Conservation (phyloP, 1,139 yeast species). For the Saccharomycopsis hybrid region DNA sequence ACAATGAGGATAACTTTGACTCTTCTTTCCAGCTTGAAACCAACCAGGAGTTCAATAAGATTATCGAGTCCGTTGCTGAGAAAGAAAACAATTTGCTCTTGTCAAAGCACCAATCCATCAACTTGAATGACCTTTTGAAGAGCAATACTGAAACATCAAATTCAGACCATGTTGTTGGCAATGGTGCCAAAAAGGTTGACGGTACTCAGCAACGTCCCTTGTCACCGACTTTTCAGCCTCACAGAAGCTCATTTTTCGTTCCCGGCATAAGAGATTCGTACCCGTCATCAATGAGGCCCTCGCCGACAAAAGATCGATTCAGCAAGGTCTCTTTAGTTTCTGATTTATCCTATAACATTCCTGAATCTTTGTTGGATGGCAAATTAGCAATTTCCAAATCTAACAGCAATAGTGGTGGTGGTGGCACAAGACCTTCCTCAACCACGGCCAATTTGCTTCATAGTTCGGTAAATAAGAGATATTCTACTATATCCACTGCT, state of each 20-base stretch:
- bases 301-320: conserved; percentile 7
- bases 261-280: neutral
- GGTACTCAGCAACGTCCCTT: neutral
- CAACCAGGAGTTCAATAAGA: conserved; percentile 19
- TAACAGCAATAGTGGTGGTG: neutral
- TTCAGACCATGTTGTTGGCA: neutral
- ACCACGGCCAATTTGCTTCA: neutral
- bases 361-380: conserved; percentile 1
- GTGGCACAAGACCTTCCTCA: neutral
- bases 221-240: neutral
- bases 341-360: conserved; percentile 4
- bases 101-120: conserved; percentile 5
- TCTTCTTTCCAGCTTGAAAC: conserved; percentile 20
- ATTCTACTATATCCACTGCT: conserved; percentile 8
- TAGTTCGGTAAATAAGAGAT: conserved; percentile 2
- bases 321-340: conserved; percentile 6
- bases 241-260: neutral
- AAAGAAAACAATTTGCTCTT: conserved; percentile 4
- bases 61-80: conserved; percentile 16
- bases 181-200: neutral
- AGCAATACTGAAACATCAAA: neutral
- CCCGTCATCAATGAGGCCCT: neutral
- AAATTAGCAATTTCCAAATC: neutral
- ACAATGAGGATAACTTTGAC: conserved; percentile 15
- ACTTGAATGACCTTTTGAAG: conserved; percentile 13